A percentile compares a stretch with the other conserved stretches of the same genome.
Evolutionary conservation across 2,329 filamentous ascomycete genomes (phyloP).

Genomic region (Fusarium sp.): DNA sequence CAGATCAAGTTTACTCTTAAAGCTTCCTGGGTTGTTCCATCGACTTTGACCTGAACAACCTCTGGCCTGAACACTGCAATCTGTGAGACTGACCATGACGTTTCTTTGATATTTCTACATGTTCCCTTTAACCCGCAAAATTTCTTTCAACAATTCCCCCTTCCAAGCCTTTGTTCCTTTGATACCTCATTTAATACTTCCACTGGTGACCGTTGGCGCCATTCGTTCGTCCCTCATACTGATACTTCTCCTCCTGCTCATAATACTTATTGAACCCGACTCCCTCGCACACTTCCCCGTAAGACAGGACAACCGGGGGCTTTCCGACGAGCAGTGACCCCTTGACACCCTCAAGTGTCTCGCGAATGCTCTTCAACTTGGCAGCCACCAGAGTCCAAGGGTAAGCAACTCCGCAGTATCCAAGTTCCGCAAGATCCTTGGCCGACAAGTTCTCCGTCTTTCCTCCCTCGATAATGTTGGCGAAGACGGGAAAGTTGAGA

Average conservation of each 20-base stretch:
- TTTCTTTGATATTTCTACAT: background rate
- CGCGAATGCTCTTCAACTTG: conserved; percentile 54
- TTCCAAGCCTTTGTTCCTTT: background rate
- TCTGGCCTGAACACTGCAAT: background rate
- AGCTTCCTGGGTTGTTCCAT: background rate
- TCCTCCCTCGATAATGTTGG: conserved; percentile 53
- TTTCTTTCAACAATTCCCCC: background rate
- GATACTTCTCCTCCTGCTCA: conserved; percentile 35
- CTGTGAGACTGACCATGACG: background rate
- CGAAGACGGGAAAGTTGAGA: conserved; percentile 54
- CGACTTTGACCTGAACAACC: background rate
- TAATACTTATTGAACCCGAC: conserved; percentile 60
- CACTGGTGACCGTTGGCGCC: conserved; percentile 30
- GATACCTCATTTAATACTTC: background rate
- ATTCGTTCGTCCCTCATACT: conserved; percentile 31
- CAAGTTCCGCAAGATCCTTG: conserved; percentile 50
- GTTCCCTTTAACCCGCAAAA: background rate
- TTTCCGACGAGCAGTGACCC: conserved; percentile 54
- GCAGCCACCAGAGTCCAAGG: conserved; percentile 59
- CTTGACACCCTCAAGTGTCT: conserved; percentile 55
- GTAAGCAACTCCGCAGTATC: conserved; percentile 57
- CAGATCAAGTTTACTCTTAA: background rate
- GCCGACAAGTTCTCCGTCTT: conserved; percentile 51
- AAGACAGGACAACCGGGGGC: conserved; percentile 57
- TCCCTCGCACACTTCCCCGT: conserved; percentile 57